Conservation (phyloP, 2,329 filamentous ascomycete species). For the Colletotrichum sublineola region DNA sequence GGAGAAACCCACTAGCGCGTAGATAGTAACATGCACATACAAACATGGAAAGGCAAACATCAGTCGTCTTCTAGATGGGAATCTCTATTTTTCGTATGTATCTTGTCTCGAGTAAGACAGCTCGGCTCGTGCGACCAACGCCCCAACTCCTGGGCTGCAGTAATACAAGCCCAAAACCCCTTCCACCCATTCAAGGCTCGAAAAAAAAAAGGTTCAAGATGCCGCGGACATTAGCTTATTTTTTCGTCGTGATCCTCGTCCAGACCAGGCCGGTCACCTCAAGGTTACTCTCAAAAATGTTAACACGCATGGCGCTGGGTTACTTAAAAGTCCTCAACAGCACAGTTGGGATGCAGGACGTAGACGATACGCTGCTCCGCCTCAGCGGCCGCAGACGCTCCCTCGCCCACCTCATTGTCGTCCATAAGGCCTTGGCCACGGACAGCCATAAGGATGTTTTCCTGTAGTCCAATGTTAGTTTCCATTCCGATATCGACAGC, state of each 20-base stretch:
- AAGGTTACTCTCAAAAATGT: neutral
- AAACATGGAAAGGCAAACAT: neutral
- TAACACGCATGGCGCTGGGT: neutral
- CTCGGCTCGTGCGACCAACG: slow-evolving; percentile 14
- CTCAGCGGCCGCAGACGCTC: slow-evolving; percentile 57
- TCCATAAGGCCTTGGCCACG: slow-evolving; percentile 71
- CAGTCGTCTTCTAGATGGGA: neutral
- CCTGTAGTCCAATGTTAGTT: slow-evolving; percentile 63
- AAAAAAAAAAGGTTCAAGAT: slow-evolving; percentile 16
- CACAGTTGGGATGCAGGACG: slow-evolving; percentile 94
- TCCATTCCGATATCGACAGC: slow-evolving; percentile 53
- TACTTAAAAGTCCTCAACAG: slow-evolving; percentile 74
- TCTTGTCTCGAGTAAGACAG: neutral
- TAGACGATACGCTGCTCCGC: slow-evolving; percentile 73
- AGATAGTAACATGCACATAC: neutral
- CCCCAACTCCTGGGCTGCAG: slow-evolving; percentile 31
- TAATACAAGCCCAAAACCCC: slow-evolving; percentile 12
- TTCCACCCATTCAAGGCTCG: slow-evolving; percentile 13
- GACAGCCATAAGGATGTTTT: slow-evolving; percentile 89
- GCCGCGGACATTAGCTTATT: slow-evolving; percentile 24
- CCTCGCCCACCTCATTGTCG: slow-evolving; percentile 57
- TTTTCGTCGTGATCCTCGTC: slow-evolving; percentile 23
- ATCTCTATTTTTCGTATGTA: slow-evolving; percentile 6
- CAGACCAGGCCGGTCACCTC: neutral
- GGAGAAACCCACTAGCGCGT: neutral